Evolutionary conservation across 2,329 filamentous ascomycete species (phyloP).

Genomic region (Colletotrichum australisinense): DNA sequence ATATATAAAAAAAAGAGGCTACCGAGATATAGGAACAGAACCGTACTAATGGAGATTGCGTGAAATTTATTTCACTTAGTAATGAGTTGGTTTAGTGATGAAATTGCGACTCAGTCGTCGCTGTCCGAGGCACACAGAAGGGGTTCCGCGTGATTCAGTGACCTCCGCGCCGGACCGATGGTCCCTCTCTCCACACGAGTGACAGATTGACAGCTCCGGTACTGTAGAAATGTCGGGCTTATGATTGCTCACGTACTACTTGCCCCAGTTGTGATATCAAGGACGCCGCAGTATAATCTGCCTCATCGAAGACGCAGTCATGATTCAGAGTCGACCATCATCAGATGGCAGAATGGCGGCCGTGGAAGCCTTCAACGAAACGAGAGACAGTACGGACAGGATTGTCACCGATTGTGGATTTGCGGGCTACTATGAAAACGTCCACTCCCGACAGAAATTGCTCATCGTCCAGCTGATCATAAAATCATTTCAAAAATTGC

Average conservation of each 20-base stretch:
- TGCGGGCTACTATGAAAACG: conserved; percentile 9
- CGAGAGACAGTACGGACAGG: background rate
- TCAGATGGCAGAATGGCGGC: background rate
- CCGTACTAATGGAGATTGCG: too few species aligned
- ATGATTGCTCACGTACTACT: background rate
- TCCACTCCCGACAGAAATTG: conserved; percentile 2
- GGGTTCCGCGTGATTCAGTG: background rate
- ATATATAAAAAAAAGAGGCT: too few species aligned
- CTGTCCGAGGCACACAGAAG: background rate
- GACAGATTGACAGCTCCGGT: background rate
- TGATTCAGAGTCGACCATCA: background rate
- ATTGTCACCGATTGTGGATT: conserved; percentile 20
- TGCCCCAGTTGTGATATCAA: background rate
- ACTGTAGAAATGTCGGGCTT: background rate
- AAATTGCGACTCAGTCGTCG: background rate
- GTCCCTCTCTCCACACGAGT: background rate
- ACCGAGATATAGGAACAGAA: too few species aligned
- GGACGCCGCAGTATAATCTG: background rate
- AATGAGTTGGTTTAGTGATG: too few species aligned
- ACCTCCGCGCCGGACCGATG: background rate
- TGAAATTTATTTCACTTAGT: too few species aligned
- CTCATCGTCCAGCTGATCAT: conserved; percentile 1
- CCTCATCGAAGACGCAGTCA: background rate
- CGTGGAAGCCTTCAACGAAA: background rate
- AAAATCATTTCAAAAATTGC: conserved; percentile 16